Evolutionary conservation across 2,329 filamentous ascomycete species (phyloP), one percentile per base, ranked within the genome.

Genomic region (Hirsutella thompsonii): DNA sequence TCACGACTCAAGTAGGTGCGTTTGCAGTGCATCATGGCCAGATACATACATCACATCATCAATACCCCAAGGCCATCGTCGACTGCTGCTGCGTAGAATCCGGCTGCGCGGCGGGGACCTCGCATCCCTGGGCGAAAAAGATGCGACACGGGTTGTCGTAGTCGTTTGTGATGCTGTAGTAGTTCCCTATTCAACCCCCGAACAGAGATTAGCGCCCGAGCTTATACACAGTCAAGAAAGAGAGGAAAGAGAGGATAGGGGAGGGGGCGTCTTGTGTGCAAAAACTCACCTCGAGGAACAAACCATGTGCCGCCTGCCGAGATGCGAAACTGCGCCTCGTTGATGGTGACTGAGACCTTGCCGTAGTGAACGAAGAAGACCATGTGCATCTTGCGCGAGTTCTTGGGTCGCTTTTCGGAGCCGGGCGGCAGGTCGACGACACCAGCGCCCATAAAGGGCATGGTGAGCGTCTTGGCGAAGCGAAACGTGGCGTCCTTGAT

Each of bases 321-420:
- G 48, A 94, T 88, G 42, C 82, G 79, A 57, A 98, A 96, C 46
- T 72, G 68, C 20, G 74, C 82, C 48, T 83, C 76, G 48, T 83
- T 78, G 37, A 94, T 75, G 21, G 78, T 83, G 18, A 94, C 89
- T 48, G 79, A 70, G 18, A 95, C 87, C 48, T 83, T 79, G 19
- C 92, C 92, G 36, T 76, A 74, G 51, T 87, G 81, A 23, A 98
- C 83, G 52, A 94, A 95, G 60, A 96, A 96, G 1, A 84, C 81
- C 82, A 98, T 92, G 56, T 95, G 88, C 86, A 95, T 96, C 65
- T 84, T 89, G 47, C 90, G 75, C 29, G 84, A 83, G 61, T 95
- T 96, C 70, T 96, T 96, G 38, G 81, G 76, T 50, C 81, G 78
- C 68, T 98, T 98, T 55, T 83, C 77, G 26, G 84, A 79, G 2